A percentile compares a stretch with the other conserved stretches of the same genome.
Evolutionary conservation across 2,329 filamentous ascomycete species (phyloP).

Genomic region (Chrysosporium queenslandicum): DNA sequence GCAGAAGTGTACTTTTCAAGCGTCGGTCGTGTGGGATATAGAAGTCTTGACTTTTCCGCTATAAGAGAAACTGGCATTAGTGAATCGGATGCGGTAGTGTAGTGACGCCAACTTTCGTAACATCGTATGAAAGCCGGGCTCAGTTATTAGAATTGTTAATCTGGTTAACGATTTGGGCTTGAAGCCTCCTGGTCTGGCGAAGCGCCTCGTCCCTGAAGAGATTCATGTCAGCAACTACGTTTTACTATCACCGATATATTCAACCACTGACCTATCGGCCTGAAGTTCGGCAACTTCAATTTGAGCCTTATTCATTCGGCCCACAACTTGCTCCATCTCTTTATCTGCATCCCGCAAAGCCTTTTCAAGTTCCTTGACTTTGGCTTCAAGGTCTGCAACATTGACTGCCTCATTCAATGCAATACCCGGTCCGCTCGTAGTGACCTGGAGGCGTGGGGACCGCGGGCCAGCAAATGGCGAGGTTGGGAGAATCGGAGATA

Average conservation of each 20-base stretch:
- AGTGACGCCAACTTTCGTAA: not conserved
- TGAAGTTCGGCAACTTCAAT: conserved; percentile 74
- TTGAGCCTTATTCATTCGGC: conserved; percentile 71
- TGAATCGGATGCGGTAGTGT: not conserved
- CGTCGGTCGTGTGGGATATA: not conserved
- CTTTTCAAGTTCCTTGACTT: conserved; percentile 75
- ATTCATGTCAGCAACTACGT: not conserved
- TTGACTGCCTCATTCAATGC: conserved; percentile 58
- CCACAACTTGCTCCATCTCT: conserved; percentile 76
- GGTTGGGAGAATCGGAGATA: conserved; percentile 50
- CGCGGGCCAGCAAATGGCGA: conserved; percentile 53
- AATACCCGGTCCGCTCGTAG: conserved; percentile 51
- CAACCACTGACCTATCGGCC: conserved; percentile 31
- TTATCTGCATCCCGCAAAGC: conserved; percentile 63
- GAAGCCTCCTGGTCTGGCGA: conserved; percentile 58
- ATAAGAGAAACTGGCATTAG: not conserved
- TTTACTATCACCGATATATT: not conserved
- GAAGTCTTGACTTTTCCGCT: not conserved
- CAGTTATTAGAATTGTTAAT: not conserved
- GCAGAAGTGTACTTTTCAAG: not conserved
- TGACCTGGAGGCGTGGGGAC: conserved; percentile 51
- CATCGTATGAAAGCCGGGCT: not conserved
- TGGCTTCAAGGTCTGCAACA: conserved; percentile 63
- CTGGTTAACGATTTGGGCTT: conserved; percentile 56
- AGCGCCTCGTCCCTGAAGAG: conserved; percentile 57